phyloP scores from a whole-genome alignment of 139 green algal genomes.

The Desmodesmus armatus region DNA sequence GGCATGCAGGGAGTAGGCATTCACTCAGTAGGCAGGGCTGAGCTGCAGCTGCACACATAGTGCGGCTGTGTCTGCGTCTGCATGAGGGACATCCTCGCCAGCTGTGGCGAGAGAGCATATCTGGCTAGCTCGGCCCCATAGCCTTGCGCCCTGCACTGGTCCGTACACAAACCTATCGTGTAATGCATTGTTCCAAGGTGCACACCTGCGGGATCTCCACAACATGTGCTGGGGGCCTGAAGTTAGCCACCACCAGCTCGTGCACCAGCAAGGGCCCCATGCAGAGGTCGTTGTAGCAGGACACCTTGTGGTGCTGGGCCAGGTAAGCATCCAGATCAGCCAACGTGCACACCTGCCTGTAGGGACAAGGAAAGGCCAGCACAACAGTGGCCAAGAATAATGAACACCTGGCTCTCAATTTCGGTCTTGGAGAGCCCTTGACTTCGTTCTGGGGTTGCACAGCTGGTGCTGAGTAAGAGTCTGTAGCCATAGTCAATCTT shows the following conservation, averaged over 20 bases:
- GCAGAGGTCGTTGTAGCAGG: slow-evolving; percentile 6
- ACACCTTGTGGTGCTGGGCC: neutral
- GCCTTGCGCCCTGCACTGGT: neutral
- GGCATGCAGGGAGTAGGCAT: too few species aligned
- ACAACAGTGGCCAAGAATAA: neutral
- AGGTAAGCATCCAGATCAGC: slow-evolving; percentile 10
- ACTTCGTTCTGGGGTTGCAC: too few species aligned
- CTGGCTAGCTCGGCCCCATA: neutral
- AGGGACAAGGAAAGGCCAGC: neutral
- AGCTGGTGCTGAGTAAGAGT: neutral
- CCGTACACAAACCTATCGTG: neutral
- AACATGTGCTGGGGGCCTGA: neutral
- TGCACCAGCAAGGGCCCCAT: slow-evolving; percentile 4
- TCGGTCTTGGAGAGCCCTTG: too few species aligned
- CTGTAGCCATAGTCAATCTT: too few species aligned
- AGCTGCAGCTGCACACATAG: too few species aligned
- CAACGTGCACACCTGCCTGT: neutral
- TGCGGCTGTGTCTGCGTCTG: neutral
- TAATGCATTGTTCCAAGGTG: neutral
- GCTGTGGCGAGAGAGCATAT: neutral
- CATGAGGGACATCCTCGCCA: neutral
- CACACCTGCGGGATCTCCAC: slow-evolving; percentile 15
- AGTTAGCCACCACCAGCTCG: neutral
- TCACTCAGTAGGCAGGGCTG: too few species aligned
- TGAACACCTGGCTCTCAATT: neutral